Base-by-base conservation (phyloP, 2,329 filamentous ascomycete species). In the Phoma herbarum region DNA sequence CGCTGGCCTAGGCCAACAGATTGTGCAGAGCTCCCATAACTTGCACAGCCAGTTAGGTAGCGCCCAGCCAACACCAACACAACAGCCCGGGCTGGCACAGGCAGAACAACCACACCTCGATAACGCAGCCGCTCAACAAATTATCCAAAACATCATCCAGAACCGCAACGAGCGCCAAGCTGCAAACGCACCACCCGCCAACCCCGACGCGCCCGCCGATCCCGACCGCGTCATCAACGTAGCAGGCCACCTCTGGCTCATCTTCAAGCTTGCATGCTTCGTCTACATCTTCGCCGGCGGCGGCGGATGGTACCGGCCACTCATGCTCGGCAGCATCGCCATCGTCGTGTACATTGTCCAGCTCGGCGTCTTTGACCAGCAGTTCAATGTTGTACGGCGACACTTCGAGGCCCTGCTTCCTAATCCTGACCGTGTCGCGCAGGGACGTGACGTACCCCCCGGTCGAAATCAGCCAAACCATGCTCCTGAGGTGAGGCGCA, bases 191-290 rank as follows among this genome's bases (percentile, higher is more conserved):
- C 59, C 22, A 9, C 49, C 48, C 12, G 54, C 33, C 4, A 57
- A 59, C 23, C 58, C 45, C 16, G 59, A 62, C 10, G 61, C 62
- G 10, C 61, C 60, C 12, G 62, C 57, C 29, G 64, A 70, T 4
- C 65, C 72, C 22, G 72, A 74, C 41, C 70, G 69, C 2, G 42
- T 73, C 8, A 64, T 52, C 29, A 67, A 70, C 25, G 53, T 74
- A 14, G 71, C 67, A 1, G 69, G 68, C 18, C 81, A 83, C 25
- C 63, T 83, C 23, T 89, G 86, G 86, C 79, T 88, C 16, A 80
- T 87, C 28, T 74, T 86, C 50, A 82, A 86, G 9, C 72, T 88
- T 26, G 81, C 84, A 57, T 81, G 84, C 58, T 85, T 88, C 68
- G 80, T 83, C 56, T 87, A 85, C 69, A 80, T 88, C 66, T 81